Base-by-base conservation (phyloP, 768 basidiomycete genomes). In the Leccinum aurantiacum region DNA sequence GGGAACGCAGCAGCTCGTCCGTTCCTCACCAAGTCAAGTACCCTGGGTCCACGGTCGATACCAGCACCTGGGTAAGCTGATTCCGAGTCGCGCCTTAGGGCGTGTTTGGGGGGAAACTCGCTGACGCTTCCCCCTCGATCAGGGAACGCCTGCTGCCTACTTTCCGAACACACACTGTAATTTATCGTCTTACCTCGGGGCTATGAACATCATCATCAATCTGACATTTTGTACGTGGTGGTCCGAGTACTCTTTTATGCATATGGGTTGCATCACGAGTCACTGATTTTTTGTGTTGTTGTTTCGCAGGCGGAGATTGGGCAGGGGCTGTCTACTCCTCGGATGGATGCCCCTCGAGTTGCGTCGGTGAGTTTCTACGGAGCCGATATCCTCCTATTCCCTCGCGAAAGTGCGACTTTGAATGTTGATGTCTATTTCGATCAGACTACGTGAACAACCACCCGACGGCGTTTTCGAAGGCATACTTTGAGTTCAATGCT, bases 401-500 rank as follows among this genome's bases (percentile, higher is more conserved):
- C n/a, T 19, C 15, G n/a, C 10, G 7, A 24, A 49, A 57, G 13
- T 6, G 9, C 48, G 17, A 50, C 71, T 75, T 60, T 25, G 82
- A 81, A 25, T 24, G 24, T 14, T 25, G 19, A 15, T 47, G 5
- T 46, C 5, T 11, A 6, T 47, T 65, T 73, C 81, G 84, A 17
- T 61, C 65, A 60, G 77, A 74, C 19, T 87, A 89, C 65, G 76
- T 83, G 58, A 71, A 74, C n/a, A 69, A 76, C 3, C 53, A 74
- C 58, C 76, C 10, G 14, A 53, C 14, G 1, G 60, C 60, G 24
- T 68, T 60, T 53, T 65, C 57, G 0, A 63, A 67, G 1, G 66
- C 69, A 2, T 69, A 58, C 55, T 69, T 70, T 7, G 60, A 65
- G 25, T 68, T 70, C 60, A 70, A 70, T 19, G 14, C 59, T 47